Conservation (phyloP, 2,329 filamentous ascomycete species). For the Raffaelea albimanens region DNA sequence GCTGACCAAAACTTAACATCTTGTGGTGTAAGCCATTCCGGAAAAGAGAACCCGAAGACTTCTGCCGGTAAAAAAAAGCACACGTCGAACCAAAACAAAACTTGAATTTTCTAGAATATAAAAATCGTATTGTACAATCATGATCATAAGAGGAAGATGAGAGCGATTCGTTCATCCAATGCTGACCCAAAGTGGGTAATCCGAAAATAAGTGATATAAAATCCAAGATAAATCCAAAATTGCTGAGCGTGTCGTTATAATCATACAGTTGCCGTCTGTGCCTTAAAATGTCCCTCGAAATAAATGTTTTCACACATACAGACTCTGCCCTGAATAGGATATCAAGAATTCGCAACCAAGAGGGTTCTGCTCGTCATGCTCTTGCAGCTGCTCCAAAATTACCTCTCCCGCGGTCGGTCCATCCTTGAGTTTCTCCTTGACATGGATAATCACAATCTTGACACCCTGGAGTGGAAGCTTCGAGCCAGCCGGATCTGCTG, state of each 20-base stretch:
- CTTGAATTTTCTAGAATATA: too few species aligned
- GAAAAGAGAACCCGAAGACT: background rate
- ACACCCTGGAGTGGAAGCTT: conserved; percentile 56
- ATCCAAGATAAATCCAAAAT: too few species aligned
- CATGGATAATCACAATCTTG: conserved; percentile 80
- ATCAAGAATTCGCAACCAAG: conserved; percentile 76
- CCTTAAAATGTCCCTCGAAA: background rate
- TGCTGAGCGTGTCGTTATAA: too few species aligned
- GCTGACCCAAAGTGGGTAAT: too few species aligned
- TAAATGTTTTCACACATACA: conserved; percentile 32
- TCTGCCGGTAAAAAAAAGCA: background rate
- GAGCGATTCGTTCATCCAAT: too few species aligned
- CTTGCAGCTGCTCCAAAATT: conserved; percentile 61
- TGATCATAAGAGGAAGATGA: too few species aligned
- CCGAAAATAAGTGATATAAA: too few species aligned
- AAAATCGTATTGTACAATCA: too few species aligned
- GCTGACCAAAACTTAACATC: too few species aligned
- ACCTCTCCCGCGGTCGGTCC: conserved; percentile 52
- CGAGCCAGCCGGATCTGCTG: background rate
- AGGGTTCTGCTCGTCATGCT: conserved; percentile 53
- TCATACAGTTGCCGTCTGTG: too few species aligned
- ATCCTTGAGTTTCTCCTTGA: conserved; percentile 79
- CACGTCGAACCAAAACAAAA: too few species aligned
- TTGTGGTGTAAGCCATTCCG: background rate
- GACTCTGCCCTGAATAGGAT: conserved; percentile 54